phyloP scores from a whole-genome alignment of 306 rosid genomes.

The Corylus heterophylla region DNA sequence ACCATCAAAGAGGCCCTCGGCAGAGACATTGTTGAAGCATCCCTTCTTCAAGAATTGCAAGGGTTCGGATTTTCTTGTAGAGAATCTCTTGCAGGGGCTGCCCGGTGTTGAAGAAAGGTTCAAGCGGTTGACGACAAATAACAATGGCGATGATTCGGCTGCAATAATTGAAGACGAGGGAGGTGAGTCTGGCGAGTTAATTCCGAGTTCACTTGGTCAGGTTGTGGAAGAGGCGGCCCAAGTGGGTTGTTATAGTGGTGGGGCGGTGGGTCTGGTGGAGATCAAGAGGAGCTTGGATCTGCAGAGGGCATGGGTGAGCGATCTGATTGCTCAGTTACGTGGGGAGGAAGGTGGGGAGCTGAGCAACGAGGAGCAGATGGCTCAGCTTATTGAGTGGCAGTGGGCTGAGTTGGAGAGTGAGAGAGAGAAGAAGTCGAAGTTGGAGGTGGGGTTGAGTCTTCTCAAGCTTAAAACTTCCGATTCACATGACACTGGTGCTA shows the following conservation, averaged over 20 bases:
- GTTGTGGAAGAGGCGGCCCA: no score
- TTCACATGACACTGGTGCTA: not conserved
- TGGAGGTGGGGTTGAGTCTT: conserved; percentile 40
- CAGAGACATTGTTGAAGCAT: conserved; percentile 54
- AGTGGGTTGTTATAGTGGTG: no score
- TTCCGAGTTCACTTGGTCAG: not conserved
- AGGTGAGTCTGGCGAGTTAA: conserved; percentile 3
- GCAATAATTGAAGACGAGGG: not conserved
- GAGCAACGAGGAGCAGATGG: conserved; percentile 35
- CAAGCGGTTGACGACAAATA: conserved; percentile 12
- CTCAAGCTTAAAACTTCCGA: conserved; percentile 23
- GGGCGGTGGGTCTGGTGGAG: conserved; percentile 6
- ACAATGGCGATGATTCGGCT: conserved; percentile 7
- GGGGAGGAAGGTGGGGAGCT: not conserved
- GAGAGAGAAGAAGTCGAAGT: conserved; percentile 22
- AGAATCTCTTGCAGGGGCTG: conserved; percentile 48
- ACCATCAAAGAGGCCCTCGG: conserved; percentile 55
- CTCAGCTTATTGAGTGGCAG: conserved; percentile 29
- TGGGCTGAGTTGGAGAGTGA: conserved; percentile 34
- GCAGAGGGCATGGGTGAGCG: conserved; percentile 29
- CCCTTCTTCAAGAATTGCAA: conserved; percentile 49
- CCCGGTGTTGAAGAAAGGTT: conserved; percentile 62
- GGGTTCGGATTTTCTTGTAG: conserved; percentile 42
- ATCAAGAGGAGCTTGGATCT: conserved; percentile 36
- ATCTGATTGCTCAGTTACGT: conserved; percentile 10